Percentiles rank a stretch among this genome's conserved stretches.
Conservation (phyloP, 139 green algal genomes). For the Zygnema cylindricum region DNA sequence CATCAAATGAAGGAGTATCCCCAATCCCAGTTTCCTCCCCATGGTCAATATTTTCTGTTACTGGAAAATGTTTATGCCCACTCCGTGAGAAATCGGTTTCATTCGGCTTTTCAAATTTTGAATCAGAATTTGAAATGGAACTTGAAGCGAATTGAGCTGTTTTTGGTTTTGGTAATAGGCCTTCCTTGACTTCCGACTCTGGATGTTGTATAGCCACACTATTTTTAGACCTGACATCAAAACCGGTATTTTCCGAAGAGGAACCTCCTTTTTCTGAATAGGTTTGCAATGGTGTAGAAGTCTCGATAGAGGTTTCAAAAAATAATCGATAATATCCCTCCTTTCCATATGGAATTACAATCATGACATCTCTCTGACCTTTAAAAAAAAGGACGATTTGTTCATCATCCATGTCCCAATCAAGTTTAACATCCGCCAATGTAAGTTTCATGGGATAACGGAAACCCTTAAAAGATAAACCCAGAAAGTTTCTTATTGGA, state of each 20-base stretch:
- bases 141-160: not conserved
- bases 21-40: not conserved
- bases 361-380: not conserved
- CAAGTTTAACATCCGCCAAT: conserved; percentile 14
- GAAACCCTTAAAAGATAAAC: conserved; percentile 10
- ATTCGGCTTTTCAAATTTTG: not conserved
- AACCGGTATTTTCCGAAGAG: no score
- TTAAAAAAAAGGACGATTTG: not conserved
- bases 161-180: not conserved
- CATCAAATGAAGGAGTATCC: not conserved
- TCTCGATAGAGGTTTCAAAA: not conserved
- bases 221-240: no score
- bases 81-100: no score
- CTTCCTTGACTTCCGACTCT: not conserved
- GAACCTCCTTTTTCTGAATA: not conserved
- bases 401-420: not conserved
- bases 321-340: not conserved
- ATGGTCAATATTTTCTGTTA: not conserved
- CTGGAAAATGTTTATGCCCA: not conserved
- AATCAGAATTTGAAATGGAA: not conserved
- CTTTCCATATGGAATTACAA: not conserved
- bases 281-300: not conserved
- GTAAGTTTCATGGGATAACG: conserved; percentile 20
- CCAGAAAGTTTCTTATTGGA: not conserved
- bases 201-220: no score